These are phyloP conservation scores for Naganishia sp. DNA, from an alignment of 1,284 basidiomycete genomes.

Conservation along the genomic window DNA sequence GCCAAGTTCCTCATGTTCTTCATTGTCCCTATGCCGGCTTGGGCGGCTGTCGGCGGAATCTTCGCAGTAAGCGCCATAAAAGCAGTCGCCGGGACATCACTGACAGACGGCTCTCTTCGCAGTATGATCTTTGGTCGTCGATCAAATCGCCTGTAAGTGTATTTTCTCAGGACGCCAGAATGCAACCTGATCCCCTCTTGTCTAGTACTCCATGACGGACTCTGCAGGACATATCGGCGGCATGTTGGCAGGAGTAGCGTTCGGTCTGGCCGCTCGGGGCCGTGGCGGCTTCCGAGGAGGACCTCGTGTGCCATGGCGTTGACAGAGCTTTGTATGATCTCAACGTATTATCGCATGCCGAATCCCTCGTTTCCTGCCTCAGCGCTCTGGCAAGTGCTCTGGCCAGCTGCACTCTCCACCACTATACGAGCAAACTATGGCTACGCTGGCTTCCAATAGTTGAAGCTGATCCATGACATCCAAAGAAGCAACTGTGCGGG, in stretches of 20 bases:
- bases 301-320: constrained; percentile 22
- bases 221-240: constrained; percentile 79
- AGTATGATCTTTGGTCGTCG: constrained; percentile 64
- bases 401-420: too few relatives aligned
- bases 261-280: constrained; percentile 51
- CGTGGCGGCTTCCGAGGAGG: constrained; percentile 30
- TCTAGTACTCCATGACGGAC: constrained; percentile 60
- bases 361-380: neutral
- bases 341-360: neutral
- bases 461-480: too few relatives aligned
- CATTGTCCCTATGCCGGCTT: constrained; percentile 79
- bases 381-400: too few relatives aligned
- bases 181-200: constrained; percentile 13
- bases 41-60: constrained; percentile 72
- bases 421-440: too few relatives aligned
- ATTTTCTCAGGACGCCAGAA: neutral
- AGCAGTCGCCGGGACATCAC: neutral
- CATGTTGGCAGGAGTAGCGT: constrained; percentile 67
- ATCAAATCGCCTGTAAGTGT: constrained; percentile 53
- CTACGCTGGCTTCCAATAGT: too few relatives aligned
- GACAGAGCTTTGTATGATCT: neutral
- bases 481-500: too few relatives aligned
- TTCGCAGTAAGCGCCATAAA: constrained; percentile 57
- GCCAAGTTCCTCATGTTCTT: constrained; percentile 76
- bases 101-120: neutral